phyloP scores from a whole-genome alignment of 805 yeast species.

The Ascoidea rubescens region DNA sequence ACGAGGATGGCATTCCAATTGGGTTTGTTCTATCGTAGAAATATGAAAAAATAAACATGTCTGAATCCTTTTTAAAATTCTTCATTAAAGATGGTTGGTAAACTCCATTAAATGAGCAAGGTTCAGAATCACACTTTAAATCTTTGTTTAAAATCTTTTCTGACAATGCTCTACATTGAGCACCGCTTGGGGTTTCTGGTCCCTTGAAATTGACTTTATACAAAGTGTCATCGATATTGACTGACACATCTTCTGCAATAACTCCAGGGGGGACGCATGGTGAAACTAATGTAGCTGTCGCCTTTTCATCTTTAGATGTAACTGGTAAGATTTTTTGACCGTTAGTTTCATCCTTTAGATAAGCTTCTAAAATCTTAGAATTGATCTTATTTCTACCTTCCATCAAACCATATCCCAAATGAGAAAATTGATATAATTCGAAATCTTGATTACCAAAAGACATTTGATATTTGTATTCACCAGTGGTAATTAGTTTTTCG shows the following conservation, averaged over 20 bases:
- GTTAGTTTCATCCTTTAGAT: constrained; percentile 21
- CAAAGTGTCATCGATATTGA: constrained; percentile 33
- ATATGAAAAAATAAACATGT: constrained; percentile 83
- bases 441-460: constrained; percentile 73
- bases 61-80: constrained; percentile 60
- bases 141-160: constrained; percentile 79
- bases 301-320: constrained; percentile 22
- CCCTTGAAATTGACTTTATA: constrained; percentile 54
- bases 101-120: constrained; percentile 95
- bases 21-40: constrained; percentile 93
- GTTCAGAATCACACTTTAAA: constrained; percentile 51
- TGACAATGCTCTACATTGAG: constrained; percentile 79
- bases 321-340: constrained; percentile 14
- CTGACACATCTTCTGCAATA: constrained; percentile 42
- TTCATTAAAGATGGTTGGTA: constrained; percentile 86
- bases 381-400: constrained; percentile 83
- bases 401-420: constrained; percentile 91
- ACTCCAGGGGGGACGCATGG: constrained; percentile 86
- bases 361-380: constrained; percentile 40
- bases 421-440: constrained; percentile 82
- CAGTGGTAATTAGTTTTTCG: constrained; percentile 15
- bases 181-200: constrained; percentile 46
- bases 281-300: constrained; percentile 37
- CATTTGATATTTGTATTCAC: constrained; percentile 77
- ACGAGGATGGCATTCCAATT: constrained; percentile 85